A percentile compares a stretch with the other conserved stretches of the same genome.
Conservation (phyloP, 345 rosid genomes). For the Crucihimalaya himalaica region DNA sequence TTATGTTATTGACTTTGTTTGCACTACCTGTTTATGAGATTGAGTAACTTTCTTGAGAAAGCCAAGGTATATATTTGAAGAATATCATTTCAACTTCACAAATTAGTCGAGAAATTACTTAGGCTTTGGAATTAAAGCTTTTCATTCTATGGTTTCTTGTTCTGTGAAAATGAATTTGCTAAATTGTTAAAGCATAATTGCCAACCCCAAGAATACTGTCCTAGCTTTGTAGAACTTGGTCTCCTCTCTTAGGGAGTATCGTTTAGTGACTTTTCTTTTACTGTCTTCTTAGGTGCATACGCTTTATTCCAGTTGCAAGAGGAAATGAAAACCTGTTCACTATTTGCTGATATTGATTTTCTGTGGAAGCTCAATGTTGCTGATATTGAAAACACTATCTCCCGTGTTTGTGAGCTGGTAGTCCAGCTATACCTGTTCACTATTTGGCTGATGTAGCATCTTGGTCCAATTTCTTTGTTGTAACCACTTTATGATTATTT, state of each 20-base stretch:
- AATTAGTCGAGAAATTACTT: too few relatives aligned
- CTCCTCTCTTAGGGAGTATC: constrained; percentile 12
- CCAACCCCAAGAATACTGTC: constrained; percentile 11
- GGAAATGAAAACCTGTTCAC: constrained; percentile 97
- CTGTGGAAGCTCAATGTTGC: constrained; percentile 99
- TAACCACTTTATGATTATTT: not conserved
- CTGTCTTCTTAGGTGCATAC: constrained; percentile 69
- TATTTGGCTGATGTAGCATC: constrained; percentile 11
- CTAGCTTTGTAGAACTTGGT: constrained; percentile 12
- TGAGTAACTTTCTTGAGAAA: too few relatives aligned
- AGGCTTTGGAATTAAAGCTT: too few relatives aligned
- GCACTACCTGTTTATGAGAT: too few relatives aligned
- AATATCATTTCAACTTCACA: too few relatives aligned
- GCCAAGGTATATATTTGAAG: too few relatives aligned
- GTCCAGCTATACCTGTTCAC: constrained; percentile 32
- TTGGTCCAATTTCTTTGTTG: constrained; percentile 32
- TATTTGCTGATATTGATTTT: constrained; percentile 83
- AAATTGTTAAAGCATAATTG: too few relatives aligned
- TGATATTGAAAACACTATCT: constrained; percentile 90
- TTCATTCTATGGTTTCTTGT: too few relatives aligned
- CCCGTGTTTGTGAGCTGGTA: constrained; percentile 96
- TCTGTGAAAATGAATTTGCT: too few relatives aligned
- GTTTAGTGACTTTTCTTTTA: not conserved
- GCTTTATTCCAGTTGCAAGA: constrained; percentile 97
- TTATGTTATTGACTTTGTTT: too few relatives aligned